Evolutionary conservation across 805 yeast species (phyloP).

Genomic region (Yarrowia sp.): DNA sequence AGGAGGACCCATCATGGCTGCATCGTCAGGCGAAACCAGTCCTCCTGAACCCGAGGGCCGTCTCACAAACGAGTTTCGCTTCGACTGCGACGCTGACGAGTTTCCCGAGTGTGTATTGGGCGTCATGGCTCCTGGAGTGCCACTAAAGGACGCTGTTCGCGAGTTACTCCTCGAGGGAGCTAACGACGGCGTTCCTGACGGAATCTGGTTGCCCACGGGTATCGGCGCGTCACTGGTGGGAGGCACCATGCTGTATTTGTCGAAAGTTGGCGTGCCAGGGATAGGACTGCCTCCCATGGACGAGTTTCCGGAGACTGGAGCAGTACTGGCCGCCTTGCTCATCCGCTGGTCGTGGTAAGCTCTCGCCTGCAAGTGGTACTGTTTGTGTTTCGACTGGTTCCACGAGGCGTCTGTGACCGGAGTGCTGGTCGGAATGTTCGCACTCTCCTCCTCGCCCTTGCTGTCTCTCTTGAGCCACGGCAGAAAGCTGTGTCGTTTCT

Average conservation of each 20-base stretch:
- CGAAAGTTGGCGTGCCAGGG: conserved; percentile 21
- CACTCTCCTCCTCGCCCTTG: neutral
- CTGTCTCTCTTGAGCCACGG: conserved; percentile 27
- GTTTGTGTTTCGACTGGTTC: conserved; percentile 26
- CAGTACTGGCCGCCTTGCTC: conserved; percentile 4
- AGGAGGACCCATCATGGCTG: conserved; percentile 28
- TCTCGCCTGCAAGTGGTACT: conserved; percentile 23
- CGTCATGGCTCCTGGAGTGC: conserved; percentile 13
- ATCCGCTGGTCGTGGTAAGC: conserved; percentile 26
- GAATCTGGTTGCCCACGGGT: conserved; percentile 30
- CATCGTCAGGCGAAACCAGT: conserved; percentile 18
- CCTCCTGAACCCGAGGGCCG: conserved; percentile 18
- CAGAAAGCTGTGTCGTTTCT: conserved; percentile 25
- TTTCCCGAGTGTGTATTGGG: conserved; percentile 25
- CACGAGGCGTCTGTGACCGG: conserved; percentile 3
- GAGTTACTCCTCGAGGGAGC: conserved; percentile 11
- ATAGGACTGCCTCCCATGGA: conserved; percentile 12
- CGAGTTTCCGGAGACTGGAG: neutral
- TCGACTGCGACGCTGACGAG: conserved; percentile 18
- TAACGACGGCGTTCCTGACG: conserved; percentile 11
- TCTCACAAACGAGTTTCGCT: conserved; percentile 21
- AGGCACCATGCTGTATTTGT: conserved; percentile 9
- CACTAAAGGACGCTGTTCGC: conserved; percentile 7
- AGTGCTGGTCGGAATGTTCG: neutral
- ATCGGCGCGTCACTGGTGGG: conserved; percentile 19